Evolutionary conservation across 2,329 filamentous ascomycete species (phyloP), one percentile per base, ranked within the genome.

Genomic region (Fusarium napiforme): DNA sequence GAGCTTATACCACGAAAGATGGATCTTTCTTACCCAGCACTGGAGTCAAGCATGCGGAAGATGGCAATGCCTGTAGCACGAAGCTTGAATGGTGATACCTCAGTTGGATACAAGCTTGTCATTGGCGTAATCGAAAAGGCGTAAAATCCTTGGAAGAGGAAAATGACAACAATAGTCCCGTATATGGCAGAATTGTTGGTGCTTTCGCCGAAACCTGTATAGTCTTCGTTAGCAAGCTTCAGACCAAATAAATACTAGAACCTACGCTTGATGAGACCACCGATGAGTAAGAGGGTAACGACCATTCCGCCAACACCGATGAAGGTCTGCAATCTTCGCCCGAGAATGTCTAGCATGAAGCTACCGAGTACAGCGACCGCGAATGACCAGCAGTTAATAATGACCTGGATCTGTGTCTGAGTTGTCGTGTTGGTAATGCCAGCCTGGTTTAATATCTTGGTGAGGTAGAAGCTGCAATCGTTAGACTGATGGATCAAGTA

Each of bases 61-160:
- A 60, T 60, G 10, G 57, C 57, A 11, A 60, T 60, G 19, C 57
- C 46, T 6, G 57, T 60, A 34, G 57, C 57, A 16, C 57, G 57
- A 4, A 60, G 28, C 26, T 50, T 60, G 21, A 60, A 60, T 40
- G 57, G 46, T 1, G 57, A 60, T 1, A 60, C 57, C 28, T 60
- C 57, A 1, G 57, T 60, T 5, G 57, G 57, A n/a, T 60, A 60
- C 6, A 60, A 23, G 23, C 57, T 60, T 26, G 57, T 60, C 57
- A 60, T 60, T 21, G 57, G 57, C 4, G 57, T 55, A 8, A 60
- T 42, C 4, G 57, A 60, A 21, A 60, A 60, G 3, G 57, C 57
- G 11, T 60, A 60, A 19, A 60, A 60, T 14, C 57, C 57, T 2
- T 60, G 57, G 14, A 60, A 60, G 28, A 60, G 46, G 12, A 60